A percentile compares a stretch with the other conserved stretches of the same genome.
phyloP scores from a whole-genome alignment of 495 filamentous ascomycete species.

The Talaromyces trachyspermus region DNA sequence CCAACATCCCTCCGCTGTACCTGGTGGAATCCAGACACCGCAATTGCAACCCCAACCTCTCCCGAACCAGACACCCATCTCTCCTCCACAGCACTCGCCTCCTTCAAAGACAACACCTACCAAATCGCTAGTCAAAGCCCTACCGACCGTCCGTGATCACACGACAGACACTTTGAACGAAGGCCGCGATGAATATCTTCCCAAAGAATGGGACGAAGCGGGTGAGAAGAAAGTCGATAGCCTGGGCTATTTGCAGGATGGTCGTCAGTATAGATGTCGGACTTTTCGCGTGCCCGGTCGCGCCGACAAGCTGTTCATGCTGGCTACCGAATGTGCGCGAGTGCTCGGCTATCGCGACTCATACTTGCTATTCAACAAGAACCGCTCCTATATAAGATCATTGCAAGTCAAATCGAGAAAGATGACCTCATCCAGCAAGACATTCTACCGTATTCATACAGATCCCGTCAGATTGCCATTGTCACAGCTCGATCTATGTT shows the following conservation, averaged over 20 bases:
- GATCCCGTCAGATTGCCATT: slow-evolving; percentile 96
- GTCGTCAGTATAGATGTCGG: slow-evolving; percentile 83
- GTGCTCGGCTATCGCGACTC: slow-evolving; percentile 95
- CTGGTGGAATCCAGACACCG: slow-evolving; percentile 62
- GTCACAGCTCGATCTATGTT: slow-evolving; percentile 99
- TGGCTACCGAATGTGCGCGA: slow-evolving; percentile 94
- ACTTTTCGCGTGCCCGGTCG: slow-evolving; percentile 89
- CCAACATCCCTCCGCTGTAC: slow-evolving; percentile 41
- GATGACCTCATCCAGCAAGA: slow-evolving; percentile 93
- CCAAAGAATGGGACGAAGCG: slow-evolving; percentile 82
- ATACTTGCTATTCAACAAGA: slow-evolving; percentile 98
- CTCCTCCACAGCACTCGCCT: slow-evolving; percentile 67
- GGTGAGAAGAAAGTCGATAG: slow-evolving; percentile 89
- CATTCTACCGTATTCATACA: slow-evolving; percentile 93
- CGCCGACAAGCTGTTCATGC: slow-evolving; percentile 94
- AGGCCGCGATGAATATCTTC: slow-evolving; percentile 93
- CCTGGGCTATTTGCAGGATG: slow-evolving; percentile 73
- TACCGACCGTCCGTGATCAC: slow-evolving; percentile 93
- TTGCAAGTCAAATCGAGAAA: slow-evolving; percentile 91
- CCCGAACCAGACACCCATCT: slow-evolving; percentile 43
- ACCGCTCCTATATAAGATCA: slow-evolving; percentile 97
- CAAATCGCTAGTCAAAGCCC: slow-evolving; percentile 84
- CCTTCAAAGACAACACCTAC: slow-evolving; percentile 80
- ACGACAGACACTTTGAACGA: slow-evolving; percentile 92
- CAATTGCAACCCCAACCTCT: slow-evolving; percentile 66